Conservation (phyloP, 2,329 filamentous ascomycete species). For the Aureobasidium subglaciale region DNA sequence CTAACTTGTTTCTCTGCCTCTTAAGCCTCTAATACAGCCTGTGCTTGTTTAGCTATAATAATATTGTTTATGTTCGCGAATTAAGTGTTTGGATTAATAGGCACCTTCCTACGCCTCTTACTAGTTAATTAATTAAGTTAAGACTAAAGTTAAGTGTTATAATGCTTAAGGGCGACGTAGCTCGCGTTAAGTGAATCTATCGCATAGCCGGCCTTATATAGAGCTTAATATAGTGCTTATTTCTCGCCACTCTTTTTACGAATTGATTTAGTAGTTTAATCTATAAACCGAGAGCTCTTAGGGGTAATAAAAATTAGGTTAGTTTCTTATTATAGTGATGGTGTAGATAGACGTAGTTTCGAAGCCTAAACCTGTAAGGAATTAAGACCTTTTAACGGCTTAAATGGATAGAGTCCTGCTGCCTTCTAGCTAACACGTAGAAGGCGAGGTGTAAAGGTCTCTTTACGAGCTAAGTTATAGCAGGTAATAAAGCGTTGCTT, state of each 20-base stretch:
- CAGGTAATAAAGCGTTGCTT: background rate
- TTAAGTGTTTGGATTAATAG: background rate
- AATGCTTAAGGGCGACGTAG: background rate
- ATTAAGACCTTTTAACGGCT: background rate
- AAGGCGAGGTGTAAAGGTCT: too few species aligned
- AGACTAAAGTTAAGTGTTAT: background rate
- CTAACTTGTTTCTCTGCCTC: background rate
- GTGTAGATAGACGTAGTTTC: background rate
- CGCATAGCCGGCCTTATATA: background rate
- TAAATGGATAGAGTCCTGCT: too few species aligned
- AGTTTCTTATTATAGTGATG: too few species aligned
- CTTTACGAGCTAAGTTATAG: too few species aligned
- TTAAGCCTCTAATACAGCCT: background rate
- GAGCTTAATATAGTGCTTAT: background rate
- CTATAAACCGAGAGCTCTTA: background rate
- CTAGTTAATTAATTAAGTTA: background rate
- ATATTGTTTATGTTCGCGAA: background rate
- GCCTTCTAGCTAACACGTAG: too few species aligned
- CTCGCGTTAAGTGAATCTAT: background rate
- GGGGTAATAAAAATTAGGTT: background rate
- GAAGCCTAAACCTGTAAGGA: background rate
- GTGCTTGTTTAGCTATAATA: background rate
- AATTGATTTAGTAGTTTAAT: background rate
- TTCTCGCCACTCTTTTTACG: too few species aligned
- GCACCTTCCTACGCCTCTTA: too few species aligned